Percentiles rank a stretch among this genome's conserved stretches.
These are phyloP conservation scores for Pinus taeda DNA, from an alignment of 75 land plant genomes.

Conservation along the genomic window DNA sequence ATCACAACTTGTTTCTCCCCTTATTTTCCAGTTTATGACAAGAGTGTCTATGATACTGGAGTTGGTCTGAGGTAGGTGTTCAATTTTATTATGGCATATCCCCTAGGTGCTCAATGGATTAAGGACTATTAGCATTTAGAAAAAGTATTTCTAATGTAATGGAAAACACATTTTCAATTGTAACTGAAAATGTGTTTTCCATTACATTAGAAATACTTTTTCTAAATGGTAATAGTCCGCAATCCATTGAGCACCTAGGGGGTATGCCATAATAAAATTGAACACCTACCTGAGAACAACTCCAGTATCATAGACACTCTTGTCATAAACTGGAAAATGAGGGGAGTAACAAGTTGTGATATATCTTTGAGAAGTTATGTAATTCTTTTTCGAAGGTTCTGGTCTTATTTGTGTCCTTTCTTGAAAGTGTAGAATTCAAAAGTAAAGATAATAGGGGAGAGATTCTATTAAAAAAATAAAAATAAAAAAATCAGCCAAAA, in stretches of 20 bases:
- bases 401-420: neutral
- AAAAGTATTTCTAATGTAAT: too few relatives aligned
- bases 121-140: too few relatives aligned
- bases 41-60: neutral
- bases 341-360: neutral
- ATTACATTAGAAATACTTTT: too few relatives aligned
- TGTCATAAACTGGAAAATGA: neutral
- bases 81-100: neutral
- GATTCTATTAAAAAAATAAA: too few relatives aligned
- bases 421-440: neutral
- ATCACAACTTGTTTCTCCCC: neutral
- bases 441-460: too few relatives aligned
- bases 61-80: neutral
- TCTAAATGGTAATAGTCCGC: too few relatives aligned
- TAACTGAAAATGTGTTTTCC: too few relatives aligned
- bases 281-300: neutral
- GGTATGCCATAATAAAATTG: neutral
- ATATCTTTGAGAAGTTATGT: neutral
- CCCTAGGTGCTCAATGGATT: too few relatives aligned
- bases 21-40: neutral
- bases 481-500: too few relatives aligned
- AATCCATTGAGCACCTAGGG: neutral
- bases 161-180: too few relatives aligned
- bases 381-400: neutral
- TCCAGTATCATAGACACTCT: neutral